Evolutionary conservation across 106 monocot genomes (phyloP).

Genomic region (Dendrobium officinale): DNA sequence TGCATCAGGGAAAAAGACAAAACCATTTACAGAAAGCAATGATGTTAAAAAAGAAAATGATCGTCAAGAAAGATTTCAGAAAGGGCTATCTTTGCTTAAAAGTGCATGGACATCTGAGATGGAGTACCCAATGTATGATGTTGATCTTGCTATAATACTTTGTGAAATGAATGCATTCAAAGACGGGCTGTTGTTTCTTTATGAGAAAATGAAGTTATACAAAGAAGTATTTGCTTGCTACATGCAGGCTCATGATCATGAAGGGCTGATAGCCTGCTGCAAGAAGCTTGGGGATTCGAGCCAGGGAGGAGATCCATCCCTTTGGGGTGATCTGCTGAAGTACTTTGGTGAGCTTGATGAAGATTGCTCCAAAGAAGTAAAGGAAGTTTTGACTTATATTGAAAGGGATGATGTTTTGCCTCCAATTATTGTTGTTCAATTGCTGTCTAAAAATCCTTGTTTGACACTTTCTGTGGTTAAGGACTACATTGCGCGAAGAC

Average conservation of each 20-base stretch:
- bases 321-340: conserved; percentile 84
- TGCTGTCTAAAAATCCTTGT: conserved; percentile 69
- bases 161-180: conserved; percentile 84
- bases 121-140: conserved; percentile 89
- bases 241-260: conserved; percentile 85
- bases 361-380: conserved; percentile 96
- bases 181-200: conserved; percentile 78
- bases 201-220: conserved; percentile 94
- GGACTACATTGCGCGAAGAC: conserved; percentile 94
- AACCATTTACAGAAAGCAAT: conserved; percentile 16
- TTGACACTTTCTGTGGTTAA: conserved; percentile 93
- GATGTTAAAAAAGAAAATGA: conserved; percentile 27
- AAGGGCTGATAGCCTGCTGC: conserved; percentile 90
- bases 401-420: conserved; percentile 91
- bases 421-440: conserved; percentile 87
- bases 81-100: conserved; percentile 75
- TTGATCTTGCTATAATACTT: conserved; percentile 83
- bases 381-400: conserved; percentile 84
- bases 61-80: conserved; percentile 44
- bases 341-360: conserved; percentile 94
- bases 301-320: conserved; percentile 82
- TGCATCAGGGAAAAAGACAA: conserved; percentile 15
- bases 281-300: conserved; percentile 77
- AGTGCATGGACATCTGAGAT: conserved; percentile 75
- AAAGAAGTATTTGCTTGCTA: conserved; percentile 94